Percentiles rank a stretch among this genome's conserved stretches.
These are phyloP conservation scores for Cubamyces lactineus DNA, from an alignment of 768 basidiomycete species.

Conservation along the genomic window DNA sequence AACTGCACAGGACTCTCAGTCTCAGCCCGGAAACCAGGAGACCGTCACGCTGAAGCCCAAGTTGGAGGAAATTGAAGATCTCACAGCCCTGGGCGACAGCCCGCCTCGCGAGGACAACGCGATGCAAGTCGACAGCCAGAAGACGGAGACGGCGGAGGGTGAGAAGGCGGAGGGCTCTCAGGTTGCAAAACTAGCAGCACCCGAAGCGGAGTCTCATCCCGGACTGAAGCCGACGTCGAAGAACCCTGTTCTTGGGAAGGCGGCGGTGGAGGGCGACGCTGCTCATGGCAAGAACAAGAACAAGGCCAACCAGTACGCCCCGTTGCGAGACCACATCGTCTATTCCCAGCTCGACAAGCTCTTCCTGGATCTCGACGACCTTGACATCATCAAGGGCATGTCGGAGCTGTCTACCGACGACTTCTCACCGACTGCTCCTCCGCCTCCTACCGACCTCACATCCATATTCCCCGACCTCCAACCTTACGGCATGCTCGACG, in stretches of 20 bases:
- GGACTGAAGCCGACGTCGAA: constrained; percentile 60
- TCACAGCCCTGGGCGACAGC: constrained; percentile 40
- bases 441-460: constrained; percentile 52
- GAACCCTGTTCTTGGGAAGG: constrained; percentile 48
- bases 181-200: constrained; percentile 2
- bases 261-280: neutral
- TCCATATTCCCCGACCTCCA: constrained; percentile 87
- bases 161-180: neutral
- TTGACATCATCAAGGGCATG: constrained; percentile 39
- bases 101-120: constrained; percentile 26
- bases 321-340: constrained; percentile 61
- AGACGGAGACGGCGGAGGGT: neutral
- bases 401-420: constrained; percentile 35
- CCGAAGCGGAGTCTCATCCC: constrained; percentile 31
- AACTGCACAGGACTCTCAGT: constrained; percentile 37
- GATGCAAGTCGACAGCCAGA: constrained; percentile 34
- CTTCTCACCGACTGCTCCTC: constrained; percentile 29
- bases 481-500: constrained; percentile 58
- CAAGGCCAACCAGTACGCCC: constrained; percentile 53
- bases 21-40: constrained; percentile 26
- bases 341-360: constrained; percentile 46
- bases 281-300: constrained; percentile 41
- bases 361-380: constrained; percentile 57
- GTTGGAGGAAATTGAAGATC: constrained; percentile 61
- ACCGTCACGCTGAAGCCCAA: constrained; percentile 41